Conservation (phyloP, 176 grass and related monocot species). For the Zoysia pacifica region DNA sequence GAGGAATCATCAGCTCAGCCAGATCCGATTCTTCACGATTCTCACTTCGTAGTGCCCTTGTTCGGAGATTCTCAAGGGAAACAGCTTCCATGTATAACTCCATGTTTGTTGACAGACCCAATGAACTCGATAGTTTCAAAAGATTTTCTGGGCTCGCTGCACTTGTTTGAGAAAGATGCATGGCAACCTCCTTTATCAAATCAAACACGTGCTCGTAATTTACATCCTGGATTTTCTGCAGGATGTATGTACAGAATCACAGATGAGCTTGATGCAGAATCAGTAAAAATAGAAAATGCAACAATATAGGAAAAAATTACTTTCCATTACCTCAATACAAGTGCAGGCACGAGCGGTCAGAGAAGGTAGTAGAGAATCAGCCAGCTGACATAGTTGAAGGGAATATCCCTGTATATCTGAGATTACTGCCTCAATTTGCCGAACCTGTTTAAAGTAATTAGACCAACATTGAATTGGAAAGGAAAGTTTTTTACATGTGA, state of each 20-base stretch:
- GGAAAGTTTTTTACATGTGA: not conserved
- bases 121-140: slow-evolving; percentile 52
- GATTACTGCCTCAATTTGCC: slow-evolving; percentile 72
- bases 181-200: slow-evolving; percentile 55
- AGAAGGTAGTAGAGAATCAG: slow-evolving; percentile 59
- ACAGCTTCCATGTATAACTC: slow-evolving; percentile 90
- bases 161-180: slow-evolving; percentile 44
- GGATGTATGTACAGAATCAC: slow-evolving; percentile 20
- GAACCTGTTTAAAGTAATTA: slow-evolving; percentile 59
- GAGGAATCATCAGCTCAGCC: slow-evolving; percentile 60
- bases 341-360: slow-evolving; percentile 46
- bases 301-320: slow-evolving; percentile 10
- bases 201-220: slow-evolving; percentile 60
- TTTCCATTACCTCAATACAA: slow-evolving; percentile 81
- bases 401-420: slow-evolving; percentile 71
- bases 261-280: slow-evolving; percentile 13
- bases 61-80: slow-evolving; percentile 82
- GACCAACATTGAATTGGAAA: slow-evolving; percentile 40
- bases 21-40: slow-evolving; percentile 58
- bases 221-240: slow-evolving; percentile 65
- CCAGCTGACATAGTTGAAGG: slow-evolving; percentile 66
- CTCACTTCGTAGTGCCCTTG: slow-evolving; percentile 52
- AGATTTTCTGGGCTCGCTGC: slow-evolving; percentile 55
- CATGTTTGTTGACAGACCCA: slow-evolving; percentile 85
- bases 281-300: slow-evolving; percentile 6